Evolutionary conservation across 2,329 filamentous ascomycete species (phyloP).

Genomic region (Fusarium aywerte): DNA sequence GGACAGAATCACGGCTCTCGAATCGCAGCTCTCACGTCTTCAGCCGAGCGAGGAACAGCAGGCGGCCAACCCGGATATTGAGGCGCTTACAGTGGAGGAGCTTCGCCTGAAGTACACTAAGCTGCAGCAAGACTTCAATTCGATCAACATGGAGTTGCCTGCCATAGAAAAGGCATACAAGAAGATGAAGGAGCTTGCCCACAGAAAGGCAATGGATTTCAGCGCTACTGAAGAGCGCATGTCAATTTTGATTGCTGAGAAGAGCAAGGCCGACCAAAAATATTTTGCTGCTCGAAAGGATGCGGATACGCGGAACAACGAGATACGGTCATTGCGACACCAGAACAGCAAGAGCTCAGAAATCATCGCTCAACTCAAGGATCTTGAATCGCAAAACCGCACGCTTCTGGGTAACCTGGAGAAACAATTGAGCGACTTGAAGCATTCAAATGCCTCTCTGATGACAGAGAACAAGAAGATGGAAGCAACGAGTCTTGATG

Average conservation of each 20-base stretch:
- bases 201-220: slow-evolving; percentile 86
- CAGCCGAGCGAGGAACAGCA: slow-evolving; percentile 60
- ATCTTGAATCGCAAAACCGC: slow-evolving; percentile 82
- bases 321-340: slow-evolving; percentile 80
- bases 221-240: slow-evolving; percentile 81
- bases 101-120: slow-evolving; percentile 78
- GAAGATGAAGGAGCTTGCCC: slow-evolving; percentile 84
- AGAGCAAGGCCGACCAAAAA: slow-evolving; percentile 96
- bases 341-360: slow-evolving; percentile 93
- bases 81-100: slow-evolving; percentile 75
- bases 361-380: slow-evolving; percentile 92
- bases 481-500: slow-evolving; percentile 77
- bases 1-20: slow-evolving; percentile 81
- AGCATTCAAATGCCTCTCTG: slow-evolving; percentile 78
- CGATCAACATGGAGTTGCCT: slow-evolving; percentile 87
- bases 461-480: slow-evolving; percentile 78
- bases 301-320: slow-evolving; percentile 84
- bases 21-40: slow-evolving; percentile 83
- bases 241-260: slow-evolving; percentile 80
- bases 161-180: slow-evolving; percentile 93
- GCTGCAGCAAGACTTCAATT: slow-evolving; percentile 81
- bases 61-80: slow-evolving; percentile 57
- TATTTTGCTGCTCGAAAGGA: slow-evolving; percentile 97
- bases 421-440: slow-evolving; percentile 87
- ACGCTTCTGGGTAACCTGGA: slow-evolving; percentile 84